Evolutionary conservation across 192 early-diverging fungal genomes (phyloP), one percentile per base, ranked within the genome.

Genomic region (Backusella circina): DNA sequence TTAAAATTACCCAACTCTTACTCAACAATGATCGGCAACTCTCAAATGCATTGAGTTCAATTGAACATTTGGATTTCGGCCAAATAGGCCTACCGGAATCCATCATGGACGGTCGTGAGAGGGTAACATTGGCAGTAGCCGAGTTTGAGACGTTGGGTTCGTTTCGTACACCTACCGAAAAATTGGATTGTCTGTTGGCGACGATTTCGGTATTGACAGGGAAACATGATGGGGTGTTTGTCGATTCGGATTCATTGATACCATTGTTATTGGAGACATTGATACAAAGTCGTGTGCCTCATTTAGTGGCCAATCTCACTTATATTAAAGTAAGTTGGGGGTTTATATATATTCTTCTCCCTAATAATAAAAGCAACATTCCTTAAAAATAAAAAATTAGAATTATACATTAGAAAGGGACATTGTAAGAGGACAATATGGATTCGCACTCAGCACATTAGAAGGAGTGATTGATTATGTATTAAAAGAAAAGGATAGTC

Each of bases 401-500:
- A 83, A 87, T 39, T 87, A 81, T 73, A 73, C 83, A 1, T 78
- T 85, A 23, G 81, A 84, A 33, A 77, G 74, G 30, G 78, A 87
- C 38, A 65, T 83, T 5, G 51, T 75, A 5, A 65, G 72, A 12
- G 86, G 86, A 15, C 70, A 80, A 66, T 85, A 83, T 39, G 86
- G 86, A 5, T 87, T 82, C 51, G 79, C 84, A 9, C 82, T 87
- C 13, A 84, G 80, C n/a, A 85, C 86, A 3, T 54, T 87, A 41
- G 86, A 87, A 37, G 84, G 82, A 0, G 84, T 87, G 9, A 71
- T 83, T 2, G 80, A 79, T 5, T 87, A 87, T 39, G 75, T 87
- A 12, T 32, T 77, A 30, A 69, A 81, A 6, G 78, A 79, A 30
- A 39, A 70, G 28, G 66, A 73, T 8, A 71, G 77, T 16, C 65